Base-by-base conservation (phyloP, 305 asterid genomes). In the Fraxinus floribunda region DNA sequence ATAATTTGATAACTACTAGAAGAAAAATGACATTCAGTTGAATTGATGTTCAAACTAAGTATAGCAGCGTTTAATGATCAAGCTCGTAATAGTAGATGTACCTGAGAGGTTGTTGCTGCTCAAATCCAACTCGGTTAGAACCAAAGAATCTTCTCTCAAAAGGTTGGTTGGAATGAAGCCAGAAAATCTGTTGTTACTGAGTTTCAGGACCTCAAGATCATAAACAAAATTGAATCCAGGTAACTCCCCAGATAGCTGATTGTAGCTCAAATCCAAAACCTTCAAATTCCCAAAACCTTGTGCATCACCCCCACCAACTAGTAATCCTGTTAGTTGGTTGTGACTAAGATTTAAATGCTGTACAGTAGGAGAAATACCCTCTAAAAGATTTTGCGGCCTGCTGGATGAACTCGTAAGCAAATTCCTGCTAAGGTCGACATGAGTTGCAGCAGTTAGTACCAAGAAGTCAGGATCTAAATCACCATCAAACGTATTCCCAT, bases 21-120 rank as follows among this genome's bases (percentile, higher is more conserved):
- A 22, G 32, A 22, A 62, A 62, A 62, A 57, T 24, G 74, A 13
- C 36, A 66, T 24, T 2, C 73, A 24, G 15, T 66, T 24, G 73
- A 66, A 10, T 26, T 24, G 35, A 26, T 26, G 16, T 66, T 29
- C 74, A 24, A 11, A 26, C 74, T 29, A 66, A 26, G 18, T 10
- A 26, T 66, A 66, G 74, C 18, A 24, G 8, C 1, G 5, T 66
- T 66, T 66, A 13, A 66, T 29, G 74, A 66, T 24, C 74, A 66
- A 36, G 76, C 34, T 76, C 15, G 44, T 8, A 39, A 29, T 26
- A 71, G 83, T 7, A 7, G 30, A 75, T 39, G 34, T 90, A 96
- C 99, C 99, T 90, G 99, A 83, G 32, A 96, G 94, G 78, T 92
- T 92, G 87, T 96, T 96, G 77, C 94, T 91, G 22, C 99, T 96